Evolutionary conservation across 352 stramenopile species (phyloP), one percentile per base, ranked within the genome.

Genomic region (Globisporangium paroecandrum): DNA sequence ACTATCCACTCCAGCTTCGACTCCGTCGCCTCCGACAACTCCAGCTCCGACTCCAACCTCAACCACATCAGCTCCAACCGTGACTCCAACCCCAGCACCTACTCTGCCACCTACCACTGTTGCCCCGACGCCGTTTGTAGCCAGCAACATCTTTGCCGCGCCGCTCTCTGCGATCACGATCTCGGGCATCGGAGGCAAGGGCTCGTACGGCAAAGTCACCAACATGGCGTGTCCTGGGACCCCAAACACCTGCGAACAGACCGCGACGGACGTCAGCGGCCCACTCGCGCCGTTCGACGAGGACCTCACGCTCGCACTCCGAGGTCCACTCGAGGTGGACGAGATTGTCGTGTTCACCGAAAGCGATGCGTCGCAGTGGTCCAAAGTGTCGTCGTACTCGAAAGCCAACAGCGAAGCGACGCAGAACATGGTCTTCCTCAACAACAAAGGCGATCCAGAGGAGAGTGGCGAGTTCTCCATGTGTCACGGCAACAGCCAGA

Each of bases 341-440:
- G 65, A 72, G 12, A 82, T 87, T 41, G 69, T 61, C 1, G 74
- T 85, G 1, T 87, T 85, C 61, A 78, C 74, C 2, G 54, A 25
- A 29, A 38, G 18, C 8, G 43, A 58, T 22, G 4, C 54, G 2
- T 18, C 10, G 1, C 27, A 12, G n/a, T 83, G 73, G 77, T 61
- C 54, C 0, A 71, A 66, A 22, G 71, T 72, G 18, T 83, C 79
- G 0, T 70, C 67, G 27, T 87, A 71, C 68, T 78, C 65, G 3
- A 57, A 32, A 12, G 43, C 4, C 10, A 74, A 76, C 18, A 29
- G 18, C 1, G 69, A 41, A 4, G 62, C 62, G 15, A 54, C 55
- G 18, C 43, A 78, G 13, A 87, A 87, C 72, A 74, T 82, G 73
- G 75, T 82, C 7, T 83, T 87, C 59, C 68, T 87, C 34, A 87